phyloP scores from a whole-genome alignment of 768 basidiomycete genomes.

The Tricholoma saponaceum region DNA sequence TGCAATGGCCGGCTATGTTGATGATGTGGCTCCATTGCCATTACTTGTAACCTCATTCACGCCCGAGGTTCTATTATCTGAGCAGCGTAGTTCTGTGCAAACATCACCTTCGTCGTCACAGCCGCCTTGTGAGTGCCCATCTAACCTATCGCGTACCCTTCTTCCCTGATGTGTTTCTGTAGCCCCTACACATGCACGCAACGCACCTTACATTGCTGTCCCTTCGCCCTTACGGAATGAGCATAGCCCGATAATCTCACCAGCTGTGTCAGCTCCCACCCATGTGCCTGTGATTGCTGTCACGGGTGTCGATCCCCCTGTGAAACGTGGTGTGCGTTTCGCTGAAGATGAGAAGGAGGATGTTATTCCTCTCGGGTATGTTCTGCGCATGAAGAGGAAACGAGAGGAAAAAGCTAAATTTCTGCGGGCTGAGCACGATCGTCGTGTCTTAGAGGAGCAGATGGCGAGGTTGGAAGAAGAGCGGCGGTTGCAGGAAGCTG shows the following conservation, averaged over 20 bases:
- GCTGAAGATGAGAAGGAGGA: conserved; percentile 67
- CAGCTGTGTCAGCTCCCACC: conserved; percentile 9
- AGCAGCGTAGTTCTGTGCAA: conserved; percentile 2
- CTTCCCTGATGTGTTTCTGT: conserved; percentile 6
- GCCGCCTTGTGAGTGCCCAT: conserved; percentile 13
- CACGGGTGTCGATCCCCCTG: conserved; percentile 17
- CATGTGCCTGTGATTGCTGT: conserved; percentile 5
- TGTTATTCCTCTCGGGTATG: conserved; percentile 61
- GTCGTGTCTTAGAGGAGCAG: conserved; percentile 46
- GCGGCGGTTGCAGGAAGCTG: conserved; percentile 38
- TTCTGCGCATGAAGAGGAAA: conserved; percentile 68
- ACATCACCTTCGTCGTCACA: conserved; percentile 7
- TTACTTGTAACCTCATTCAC: conserved; percentile 6
- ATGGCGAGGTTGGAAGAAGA: conserved; percentile 41
- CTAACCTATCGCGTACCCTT: neutral
- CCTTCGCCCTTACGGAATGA: conserved; percentile 50
- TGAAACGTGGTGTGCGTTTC: conserved; percentile 61
- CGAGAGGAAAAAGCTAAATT: conserved; percentile 71
- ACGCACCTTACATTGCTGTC: conserved; percentile 33
- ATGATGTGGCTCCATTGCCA: conserved; percentile 19
- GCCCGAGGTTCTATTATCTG: conserved; percentile 11
- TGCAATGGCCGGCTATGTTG: conserved; percentile 48
- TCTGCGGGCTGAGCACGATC: conserved; percentile 54
- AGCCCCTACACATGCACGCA: conserved; percentile 24
- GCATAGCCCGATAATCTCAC: conserved; percentile 19